These are phyloP conservation scores for Intubia oerlemansii DNA, from an alignment of 2,329 filamentous ascomycete species.

Conservation along the genomic window DNA sequence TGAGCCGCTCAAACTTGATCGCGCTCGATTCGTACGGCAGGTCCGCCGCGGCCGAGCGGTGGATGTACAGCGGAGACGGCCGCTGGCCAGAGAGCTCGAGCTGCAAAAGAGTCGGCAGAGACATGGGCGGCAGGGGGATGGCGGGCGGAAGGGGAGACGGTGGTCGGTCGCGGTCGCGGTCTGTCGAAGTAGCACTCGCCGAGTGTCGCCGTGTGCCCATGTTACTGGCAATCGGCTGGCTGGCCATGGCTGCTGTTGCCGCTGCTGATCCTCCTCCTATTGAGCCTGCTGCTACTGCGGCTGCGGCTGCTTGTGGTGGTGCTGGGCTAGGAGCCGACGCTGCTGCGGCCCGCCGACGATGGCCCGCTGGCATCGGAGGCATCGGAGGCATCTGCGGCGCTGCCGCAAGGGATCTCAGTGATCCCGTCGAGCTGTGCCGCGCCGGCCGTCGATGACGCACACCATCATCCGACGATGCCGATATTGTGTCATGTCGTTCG, in stretches of 20 bases:
- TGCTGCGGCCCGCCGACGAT: too few relatives aligned
- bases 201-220: constrained; percentile 25
- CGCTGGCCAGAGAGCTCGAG: constrained; percentile 40
- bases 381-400: too few relatives aligned
- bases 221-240: constrained; percentile 7
- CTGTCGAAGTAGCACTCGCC: too few relatives aligned
- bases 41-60: constrained; percentile 33
- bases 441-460: too few relatives aligned
- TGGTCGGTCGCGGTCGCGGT: constrained; percentile 8
- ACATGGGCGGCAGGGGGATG: constrained; percentile 45
- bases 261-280: constrained; percentile 6
- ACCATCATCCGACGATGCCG: too few relatives aligned
- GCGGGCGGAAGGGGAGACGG: constrained; percentile 29
- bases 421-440: too few relatives aligned
- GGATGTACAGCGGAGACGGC: constrained; percentile 44
- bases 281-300: constrained; percentile 9
- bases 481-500: too few relatives aligned
- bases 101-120: constrained; percentile 41
- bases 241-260: constrained; percentile 9
- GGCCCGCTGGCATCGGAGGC: too few relatives aligned
- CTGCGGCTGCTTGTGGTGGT: too few relatives aligned
- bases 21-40: constrained; percentile 77
- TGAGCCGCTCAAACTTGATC: constrained; percentile 75
- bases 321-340: too few relatives aligned
- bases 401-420: too few relatives aligned